These are phyloP conservation scores for Cryptosporidium sp. DNA, from an alignment of 169 alveolate species.

Conservation along the genomic window DNA sequence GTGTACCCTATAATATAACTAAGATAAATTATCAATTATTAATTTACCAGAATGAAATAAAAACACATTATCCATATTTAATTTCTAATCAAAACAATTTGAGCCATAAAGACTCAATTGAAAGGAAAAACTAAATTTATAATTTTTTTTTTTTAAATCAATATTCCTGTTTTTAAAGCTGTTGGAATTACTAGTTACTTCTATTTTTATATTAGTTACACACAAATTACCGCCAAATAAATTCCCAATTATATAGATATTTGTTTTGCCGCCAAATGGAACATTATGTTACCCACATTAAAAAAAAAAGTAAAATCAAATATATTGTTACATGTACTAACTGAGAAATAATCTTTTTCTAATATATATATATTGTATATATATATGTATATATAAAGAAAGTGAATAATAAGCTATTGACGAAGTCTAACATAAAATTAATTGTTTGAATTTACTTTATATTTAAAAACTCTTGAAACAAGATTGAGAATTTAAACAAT, in stretches of 20 bases:
- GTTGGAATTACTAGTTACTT: not conserved
- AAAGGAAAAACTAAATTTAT: no score
- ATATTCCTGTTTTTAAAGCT: not conserved
- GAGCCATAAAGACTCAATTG: not conserved
- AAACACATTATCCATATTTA: not conserved
- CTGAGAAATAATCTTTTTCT: not conserved
- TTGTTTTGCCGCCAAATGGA: constrained; percentile 5
- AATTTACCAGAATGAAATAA: not conserved
- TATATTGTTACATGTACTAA: not conserved
- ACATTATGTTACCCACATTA: constrained; percentile 14
- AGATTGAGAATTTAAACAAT: not conserved
- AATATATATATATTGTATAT: not conserved
- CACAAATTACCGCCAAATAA: constrained; percentile 4
- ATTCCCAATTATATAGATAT: not conserved
- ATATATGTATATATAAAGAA: not conserved
- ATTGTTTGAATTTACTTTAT: not conserved
- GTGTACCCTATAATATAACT: constrained; percentile 4
- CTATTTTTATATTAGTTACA: not conserved
- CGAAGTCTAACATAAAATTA: not conserved
- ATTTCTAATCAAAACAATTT: not conserved
- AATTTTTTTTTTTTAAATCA: not conserved
- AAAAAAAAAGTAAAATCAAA: not conserved
- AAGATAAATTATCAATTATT: not conserved
- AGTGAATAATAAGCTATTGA: not conserved
- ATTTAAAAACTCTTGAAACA: not conserved